phyloP scores from a whole-genome alignment of 1,139 yeast genomes.

The Yamadazyma friedrichii region DNA sequence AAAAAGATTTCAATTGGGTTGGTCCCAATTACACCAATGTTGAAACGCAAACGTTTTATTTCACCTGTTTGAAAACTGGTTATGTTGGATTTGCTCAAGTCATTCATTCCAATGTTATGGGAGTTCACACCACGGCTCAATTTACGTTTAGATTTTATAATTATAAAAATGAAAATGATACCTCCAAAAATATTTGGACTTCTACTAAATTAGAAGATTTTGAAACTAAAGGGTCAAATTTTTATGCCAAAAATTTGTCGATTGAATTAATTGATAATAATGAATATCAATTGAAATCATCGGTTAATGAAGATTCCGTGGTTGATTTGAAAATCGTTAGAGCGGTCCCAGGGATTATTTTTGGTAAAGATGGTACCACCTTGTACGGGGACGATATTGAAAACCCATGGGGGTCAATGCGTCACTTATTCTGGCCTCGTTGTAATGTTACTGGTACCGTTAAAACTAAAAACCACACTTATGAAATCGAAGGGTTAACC shows the following conservation, averaged over 20 bases:
- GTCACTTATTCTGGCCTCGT: constrained; percentile 96
- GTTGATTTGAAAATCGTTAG: constrained; percentile 67
- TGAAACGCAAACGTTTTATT: constrained; percentile 92
- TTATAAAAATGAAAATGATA: constrained; percentile 36
- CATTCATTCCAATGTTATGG: constrained; percentile 89
- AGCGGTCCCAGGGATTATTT: constrained; percentile 79
- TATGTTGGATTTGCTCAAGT: constrained; percentile 88
- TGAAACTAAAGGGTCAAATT: constrained; percentile 72
- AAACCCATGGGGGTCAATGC: constrained; percentile 96
- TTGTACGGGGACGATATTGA: constrained; percentile 77
- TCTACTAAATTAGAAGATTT: constrained; percentile 86
- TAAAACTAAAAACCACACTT: constrained; percentile 24
- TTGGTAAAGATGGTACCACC: constrained; percentile 85
- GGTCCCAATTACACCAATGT: constrained; percentile 82
- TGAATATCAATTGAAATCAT: constrained; percentile 60
- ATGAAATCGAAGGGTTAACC: constrained; percentile 53
- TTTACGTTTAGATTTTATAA: constrained; percentile 83
- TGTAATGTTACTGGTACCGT: constrained; percentile 68
- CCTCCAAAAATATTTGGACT: constrained; percentile 66
- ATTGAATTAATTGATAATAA: constrained; percentile 58
- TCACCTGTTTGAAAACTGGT: constrained; percentile 61
- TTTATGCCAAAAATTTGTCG: constrained; percentile 69
- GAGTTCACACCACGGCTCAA: constrained; percentile 89
- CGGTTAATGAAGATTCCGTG: constrained; percentile 65
- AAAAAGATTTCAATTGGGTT: constrained; percentile 71